Evolutionary conservation across 345 rosid genomes (phyloP).

Genomic region (Euphorbia tirucalli): DNA sequence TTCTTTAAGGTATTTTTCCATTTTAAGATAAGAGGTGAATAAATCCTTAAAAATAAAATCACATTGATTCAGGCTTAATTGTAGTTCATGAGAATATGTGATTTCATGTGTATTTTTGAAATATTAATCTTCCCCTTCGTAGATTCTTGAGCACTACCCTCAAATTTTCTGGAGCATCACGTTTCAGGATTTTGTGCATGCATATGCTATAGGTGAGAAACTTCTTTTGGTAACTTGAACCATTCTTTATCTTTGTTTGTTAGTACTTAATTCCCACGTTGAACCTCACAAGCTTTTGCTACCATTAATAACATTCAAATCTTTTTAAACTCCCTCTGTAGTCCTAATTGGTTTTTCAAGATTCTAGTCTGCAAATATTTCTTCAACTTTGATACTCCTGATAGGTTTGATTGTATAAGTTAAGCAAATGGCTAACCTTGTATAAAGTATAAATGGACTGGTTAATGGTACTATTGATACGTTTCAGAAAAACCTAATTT

Average conservation of each 20-base stretch:
- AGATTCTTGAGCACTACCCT: conserved; percentile 48
- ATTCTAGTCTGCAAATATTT: neutral
- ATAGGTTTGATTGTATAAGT: too few species aligned
- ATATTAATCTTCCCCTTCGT: conserved; percentile 2
- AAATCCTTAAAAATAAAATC: neutral
- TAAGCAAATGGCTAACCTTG: too few species aligned
- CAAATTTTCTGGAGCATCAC: conserved; percentile 32
- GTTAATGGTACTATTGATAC: neutral
- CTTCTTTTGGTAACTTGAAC: conserved; percentile 13
- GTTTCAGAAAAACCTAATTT: neutral
- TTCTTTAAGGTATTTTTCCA: too few species aligned
- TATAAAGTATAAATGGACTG: neutral
- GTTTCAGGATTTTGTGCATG: conserved; percentile 62
- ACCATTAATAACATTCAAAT: too few species aligned
- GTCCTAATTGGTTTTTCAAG: neutral
- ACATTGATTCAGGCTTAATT: neutral
- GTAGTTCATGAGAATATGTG: neutral
- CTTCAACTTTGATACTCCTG: neutral
- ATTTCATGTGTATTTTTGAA: neutral
- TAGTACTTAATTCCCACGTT: neutral
- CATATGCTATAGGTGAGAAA: conserved; percentile 66
- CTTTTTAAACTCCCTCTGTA: neutral
- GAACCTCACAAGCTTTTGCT: neutral
- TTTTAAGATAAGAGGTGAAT: too few species aligned
- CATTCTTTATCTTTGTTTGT: conserved; percentile 4